Base-by-base conservation (phyloP, 2,329 filamentous ascomycete genomes). In the Ceratocystis destructans region DNA sequence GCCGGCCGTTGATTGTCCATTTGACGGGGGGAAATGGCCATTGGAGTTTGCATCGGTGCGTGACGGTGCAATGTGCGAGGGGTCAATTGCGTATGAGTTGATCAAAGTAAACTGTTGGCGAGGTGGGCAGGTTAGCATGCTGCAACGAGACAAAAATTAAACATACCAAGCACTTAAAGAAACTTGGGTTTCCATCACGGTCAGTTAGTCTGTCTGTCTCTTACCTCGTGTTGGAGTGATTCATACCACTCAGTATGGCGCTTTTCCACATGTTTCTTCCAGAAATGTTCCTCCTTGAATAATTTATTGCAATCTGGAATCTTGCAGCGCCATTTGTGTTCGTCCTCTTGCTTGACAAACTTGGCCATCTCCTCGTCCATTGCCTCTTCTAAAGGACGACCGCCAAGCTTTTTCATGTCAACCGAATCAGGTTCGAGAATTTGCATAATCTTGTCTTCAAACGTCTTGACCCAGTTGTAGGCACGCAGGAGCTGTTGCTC, bases 401-500 rank as follows among this genome's bases (percentile, higher is more conserved):
- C 94, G 62, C 95, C 94, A 31, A 97, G 83, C 77, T 96, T 97
- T 74, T 86, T 86, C 53, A 97, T 79, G 72, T 97, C 91, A 28
- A 89, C 88, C 62, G 87, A 86, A 65, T 94, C 89, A 0, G 94
- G 94, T 70, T 97, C 93, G 15, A 99, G 81, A 61, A 97, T 88
- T 74, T 96, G 92, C 73, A 90, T 80, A 64, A 99, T 82, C 78
- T 99, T 99, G 73, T 99, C 94, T 74, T 99, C 94, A 72, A 96
- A 99, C 0, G 94, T 97, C 79, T 89, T 95, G 68, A 99, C 95
- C 94, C 95, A 99, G 73, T 97, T 99, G 78, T 91, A 97, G 0
- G 94, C 94, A 67, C 92, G 87, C 72, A 95, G 89, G 15, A 97
- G 83, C 74, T 97, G 94, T 74, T 95, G 90, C 72, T 96, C 91